A percentile compares a stretch with the other conserved stretches of the same genome.
Conservation (phyloP, 345 rosid genomes). For the Zanthoxylum bungeanum region DNA sequence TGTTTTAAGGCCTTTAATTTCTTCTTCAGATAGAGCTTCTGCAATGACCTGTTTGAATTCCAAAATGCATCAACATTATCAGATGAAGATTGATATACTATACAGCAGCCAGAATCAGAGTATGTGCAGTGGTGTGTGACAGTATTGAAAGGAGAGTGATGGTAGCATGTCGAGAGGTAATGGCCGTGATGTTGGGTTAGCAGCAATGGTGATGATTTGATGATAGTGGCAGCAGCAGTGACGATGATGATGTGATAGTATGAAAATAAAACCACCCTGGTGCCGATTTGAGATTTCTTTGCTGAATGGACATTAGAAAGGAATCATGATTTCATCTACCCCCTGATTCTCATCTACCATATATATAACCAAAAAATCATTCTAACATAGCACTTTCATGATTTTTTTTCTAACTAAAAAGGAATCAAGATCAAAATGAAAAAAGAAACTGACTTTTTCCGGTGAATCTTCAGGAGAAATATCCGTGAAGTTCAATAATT, state of each 20-base stretch:
- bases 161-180: not conserved
- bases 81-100: conserved; percentile 1
- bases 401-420: not conserved
- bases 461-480: not conserved
- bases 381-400: not conserved
- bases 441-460: not conserved
- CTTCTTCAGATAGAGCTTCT: conserved; percentile 74
- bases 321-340: not conserved
- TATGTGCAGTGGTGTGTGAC: not conserved
- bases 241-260: too few species aligned
- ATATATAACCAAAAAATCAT: not conserved
- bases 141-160: not conserved
- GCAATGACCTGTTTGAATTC: conserved; percentile 61
- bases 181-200: not conserved
- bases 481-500: not conserved
- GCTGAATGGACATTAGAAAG: not conserved
- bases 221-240: too few species aligned
- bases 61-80: not conserved
- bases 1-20: conserved; percentile 66
- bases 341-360: not conserved
- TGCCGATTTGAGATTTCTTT: not conserved
- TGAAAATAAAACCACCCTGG: not conserved
- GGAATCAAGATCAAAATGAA: not conserved
- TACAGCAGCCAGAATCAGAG: too few species aligned
- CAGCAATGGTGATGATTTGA: not conserved